Evolutionary conservation across 805 yeast genomes (phyloP).

Genomic region (Wickerhamiella spandovensis): DNA sequence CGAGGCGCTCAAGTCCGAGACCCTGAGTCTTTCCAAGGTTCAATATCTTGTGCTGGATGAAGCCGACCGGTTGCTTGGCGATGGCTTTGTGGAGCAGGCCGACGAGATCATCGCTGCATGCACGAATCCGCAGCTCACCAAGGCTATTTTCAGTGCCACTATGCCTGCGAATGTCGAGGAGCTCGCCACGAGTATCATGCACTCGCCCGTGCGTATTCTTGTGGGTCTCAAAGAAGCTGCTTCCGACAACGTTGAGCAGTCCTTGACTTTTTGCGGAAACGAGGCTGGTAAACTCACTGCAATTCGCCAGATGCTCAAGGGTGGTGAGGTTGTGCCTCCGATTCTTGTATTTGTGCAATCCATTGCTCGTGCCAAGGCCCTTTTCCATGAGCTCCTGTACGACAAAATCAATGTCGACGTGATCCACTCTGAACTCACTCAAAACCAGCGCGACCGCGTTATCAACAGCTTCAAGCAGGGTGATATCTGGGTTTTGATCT

Average conservation of each 20-base stretch:
- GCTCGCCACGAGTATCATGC: conserved; percentile 73
- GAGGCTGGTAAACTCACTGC: conserved; percentile 94
- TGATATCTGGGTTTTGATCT: conserved; percentile 88
- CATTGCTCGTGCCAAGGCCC: conserved; percentile 85
- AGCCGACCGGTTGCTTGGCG: conserved; percentile 88
- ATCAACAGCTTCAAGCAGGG: conserved; percentile 79
- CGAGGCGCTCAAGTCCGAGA: conserved; percentile 53
- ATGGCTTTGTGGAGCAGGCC: conserved; percentile 76
- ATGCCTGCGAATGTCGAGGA: conserved; percentile 89
- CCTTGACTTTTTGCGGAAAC: conserved; percentile 72
- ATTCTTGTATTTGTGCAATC: conserved; percentile 85
- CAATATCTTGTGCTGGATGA: conserved; percentile 79
- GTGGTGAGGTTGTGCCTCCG: conserved; percentile 82
- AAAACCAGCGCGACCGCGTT: conserved; percentile 70
- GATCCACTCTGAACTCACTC: conserved; percentile 89
- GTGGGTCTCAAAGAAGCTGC: conserved; percentile 95
- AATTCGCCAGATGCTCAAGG: conserved; percentile 62
- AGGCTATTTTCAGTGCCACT: conserved; percentile 87
- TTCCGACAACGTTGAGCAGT: conserved; percentile 66
- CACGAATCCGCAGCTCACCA: conserved; percentile 33
- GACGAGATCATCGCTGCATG: conserved; percentile 65
- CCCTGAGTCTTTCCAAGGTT: conserved; percentile 49
- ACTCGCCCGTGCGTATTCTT: conserved; percentile 70
- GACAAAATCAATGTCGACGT: conserved; percentile 90
- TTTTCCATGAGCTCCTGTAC: conserved; percentile 82